Base-by-base conservation (phyloP, 495 filamentous ascomycete genomes). In the Penicillium manginii region DNA sequence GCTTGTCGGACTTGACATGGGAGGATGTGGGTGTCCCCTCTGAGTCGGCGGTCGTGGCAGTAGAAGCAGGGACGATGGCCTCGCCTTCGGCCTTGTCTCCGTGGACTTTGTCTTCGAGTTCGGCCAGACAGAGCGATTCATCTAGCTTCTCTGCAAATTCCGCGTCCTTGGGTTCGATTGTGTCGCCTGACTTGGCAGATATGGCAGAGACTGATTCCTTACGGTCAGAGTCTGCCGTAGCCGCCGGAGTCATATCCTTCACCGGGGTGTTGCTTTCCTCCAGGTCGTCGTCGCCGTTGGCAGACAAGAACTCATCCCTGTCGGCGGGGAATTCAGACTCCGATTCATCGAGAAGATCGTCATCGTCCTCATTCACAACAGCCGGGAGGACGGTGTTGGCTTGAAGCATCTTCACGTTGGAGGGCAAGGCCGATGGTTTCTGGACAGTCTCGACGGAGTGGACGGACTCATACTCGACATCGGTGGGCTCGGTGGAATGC, bases 271-370 rank as follows among this genome's bases (percentile, higher is more conserved):
- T 49, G 29, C 39, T 52, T 31, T 46, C 54, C 19, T 64, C 58
- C 40, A 58, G 47, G 29, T 57, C 48, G 37, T 63, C 66, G 1
- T 59, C 56, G 11, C 26, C 26, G 26, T 56, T 50, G 2, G 66
- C 83, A 65, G 74, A 89, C 80, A 73, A 86, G 58, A 77, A 79
- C 19, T 76, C 74, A 0, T 78, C 75, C 58, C 65, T 69, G 3
- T 75, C 71, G 19, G 57, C 32, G 6, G 58, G 52, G 11, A 55
- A 42, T 23, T 70, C 67, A 17, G 60, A 33, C 7, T 65, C 64
- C 0, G 63, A 66, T 23, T 64, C 58, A 46, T 60, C 64, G 10
- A 56, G 55, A 3, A 61, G 59, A n/a, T 70, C 66, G n/a, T 69
- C 62, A 4, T 62, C 61, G 12, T 70, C 66, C 19, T 69, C 62